Base-by-base conservation (phyloP, 208 protist species). In the Crithidia fasciculata region DNA sequence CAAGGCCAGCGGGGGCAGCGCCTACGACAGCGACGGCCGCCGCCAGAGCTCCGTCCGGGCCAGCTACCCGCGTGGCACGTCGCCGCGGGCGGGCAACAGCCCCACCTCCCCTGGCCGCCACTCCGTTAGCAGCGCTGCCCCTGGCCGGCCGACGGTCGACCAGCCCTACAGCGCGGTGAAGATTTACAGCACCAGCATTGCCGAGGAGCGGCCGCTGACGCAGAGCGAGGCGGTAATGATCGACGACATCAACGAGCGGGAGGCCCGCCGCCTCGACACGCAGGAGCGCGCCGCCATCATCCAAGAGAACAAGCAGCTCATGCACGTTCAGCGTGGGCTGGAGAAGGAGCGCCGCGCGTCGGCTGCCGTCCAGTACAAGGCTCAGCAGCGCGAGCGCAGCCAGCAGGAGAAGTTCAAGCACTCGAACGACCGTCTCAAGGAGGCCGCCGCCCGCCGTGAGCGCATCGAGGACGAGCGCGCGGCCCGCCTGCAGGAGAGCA, bases 171-270 rank as follows among this genome's bases (percentile, higher is more conserved):
- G 80, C 36, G 81, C 76, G 4, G 70, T 68, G n/a, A 72, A 82
- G 74, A 88, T 94, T 41, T 82, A 81, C 60, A 87, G 82, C 75
- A 64, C 79, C 61, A 79, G 70, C 60, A 73, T 79, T 10, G 40
- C 19, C 15, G 81, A 91, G 73, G 74, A 77, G 13, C 86, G 89
- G 54, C 49, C 54, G 9, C 67, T 80, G 40, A 85, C 80, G 53
- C 63, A 69, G 13, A 76, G 63, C 8, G 89, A 91, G 69, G 28
- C 59, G 36, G 52, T 73, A 5, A 74, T 85, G 71, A 70, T 91
- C 28, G 74, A 85, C 5, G 80, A 88, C 19, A 94, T 91, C 70
- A 71, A 86, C 53, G 85, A 91, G 69, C 80, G 83, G 9, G 86
- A 94, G 67, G 63, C 77, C 16, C 76, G 72, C 59, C 70, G 66